Evolutionary conservation across 2,329 filamentous ascomycete genomes (phyloP), one percentile per base, ranked within the genome.

Genomic region (Helotiales sp.): DNA sequence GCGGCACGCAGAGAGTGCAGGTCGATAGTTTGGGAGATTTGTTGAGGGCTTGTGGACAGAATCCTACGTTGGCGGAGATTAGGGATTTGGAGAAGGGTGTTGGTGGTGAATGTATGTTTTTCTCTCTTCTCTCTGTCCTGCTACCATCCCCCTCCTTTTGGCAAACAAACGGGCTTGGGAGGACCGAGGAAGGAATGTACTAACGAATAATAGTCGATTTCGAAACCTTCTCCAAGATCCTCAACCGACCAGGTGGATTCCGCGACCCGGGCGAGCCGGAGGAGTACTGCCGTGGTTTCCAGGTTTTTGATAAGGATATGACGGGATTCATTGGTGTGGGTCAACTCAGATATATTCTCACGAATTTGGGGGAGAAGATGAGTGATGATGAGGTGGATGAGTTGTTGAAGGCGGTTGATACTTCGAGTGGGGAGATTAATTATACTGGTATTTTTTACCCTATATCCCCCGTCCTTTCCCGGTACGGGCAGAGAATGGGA

Each of bases 251-350:
- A 33, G 93, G 93, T 73, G 95, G 95, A 70, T 99, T 99, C 89
- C 92, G 95, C 74, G 95, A 98, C 71, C 93, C 95, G 2, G 95
- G 95, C 73, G 93, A 97, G 78, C 93, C 95, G 38, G 93, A 98
- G 72, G 93, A 98, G 76, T 99, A 99, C 79, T 96, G 93, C 77
- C 90, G 93, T 62, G 95, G 95, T 55, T 99, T 99, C 81, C 95
- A 99, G 77, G 95, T 99, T 54, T 99, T 99, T 70, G 95, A 99
- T 79, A 99, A 99, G 79, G 95, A 99, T 75, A 89, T 96, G 86
- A 96, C 92, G 60, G 95, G 95, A 52, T 97, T 93, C 76, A 98
- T 99, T 73, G 95, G 93, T 56, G 93, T 98, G 64, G 95, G 95
- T 58, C 95, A 99, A 79, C 84, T 99, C 75, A 90, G 96, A 78